Percentiles rank a stretch among this genome's conserved stretches.
These are phyloP conservation scores for Pyricularia grisea DNA, from an alignment of 2,329 filamentous ascomycete species.

Conservation along the genomic window DNA sequence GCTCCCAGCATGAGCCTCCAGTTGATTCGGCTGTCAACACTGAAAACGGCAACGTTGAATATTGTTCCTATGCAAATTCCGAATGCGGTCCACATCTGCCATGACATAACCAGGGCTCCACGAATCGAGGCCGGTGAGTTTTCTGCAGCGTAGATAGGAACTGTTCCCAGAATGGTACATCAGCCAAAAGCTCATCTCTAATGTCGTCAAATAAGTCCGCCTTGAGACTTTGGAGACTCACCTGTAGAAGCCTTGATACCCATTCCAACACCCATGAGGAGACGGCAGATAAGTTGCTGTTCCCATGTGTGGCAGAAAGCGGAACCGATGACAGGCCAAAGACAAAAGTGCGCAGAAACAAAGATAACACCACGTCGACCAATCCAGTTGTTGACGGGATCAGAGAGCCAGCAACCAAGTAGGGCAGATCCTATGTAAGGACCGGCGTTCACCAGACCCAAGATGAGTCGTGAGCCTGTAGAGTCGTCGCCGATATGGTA, in stretches of 20 bases:
- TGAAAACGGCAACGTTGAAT: conserved; percentile 45
- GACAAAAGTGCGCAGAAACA: conserved; percentile 62
- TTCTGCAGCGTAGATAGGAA: conserved; percentile 70
- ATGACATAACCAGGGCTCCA: conserved; percentile 73
- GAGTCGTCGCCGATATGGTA: conserved; percentile 35
- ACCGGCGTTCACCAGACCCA: conserved; percentile 58
- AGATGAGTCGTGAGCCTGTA: conserved; percentile 31
- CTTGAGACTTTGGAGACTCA: conserved; percentile 16
- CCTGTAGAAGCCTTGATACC: conserved; percentile 59
- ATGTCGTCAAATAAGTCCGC: conserved; percentile 10
- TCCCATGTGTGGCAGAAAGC: conserved; percentile 64
- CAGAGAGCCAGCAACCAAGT: conserved; percentile 56
- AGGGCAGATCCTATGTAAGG: conserved; percentile 39
- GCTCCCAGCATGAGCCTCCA: conserved; percentile 34
- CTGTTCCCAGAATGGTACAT: conserved; percentile 26
- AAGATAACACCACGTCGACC: conserved; percentile 56
- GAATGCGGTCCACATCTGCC: conserved; percentile 39
- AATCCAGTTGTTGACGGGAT: conserved; percentile 36
- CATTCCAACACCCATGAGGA: conserved; percentile 70
- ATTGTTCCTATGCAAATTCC: conserved; percentile 48
- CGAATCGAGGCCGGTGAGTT: conserved; percentile 60
- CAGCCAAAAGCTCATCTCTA: conserved; percentile 6
- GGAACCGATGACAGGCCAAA: conserved; percentile 60
- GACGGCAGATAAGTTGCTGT: conserved; percentile 60
- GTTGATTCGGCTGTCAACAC: conserved; percentile 17